Base-by-base conservation (phyloP, 106 monocot genomes). In the Dactylorhiza incarnata region DNA sequence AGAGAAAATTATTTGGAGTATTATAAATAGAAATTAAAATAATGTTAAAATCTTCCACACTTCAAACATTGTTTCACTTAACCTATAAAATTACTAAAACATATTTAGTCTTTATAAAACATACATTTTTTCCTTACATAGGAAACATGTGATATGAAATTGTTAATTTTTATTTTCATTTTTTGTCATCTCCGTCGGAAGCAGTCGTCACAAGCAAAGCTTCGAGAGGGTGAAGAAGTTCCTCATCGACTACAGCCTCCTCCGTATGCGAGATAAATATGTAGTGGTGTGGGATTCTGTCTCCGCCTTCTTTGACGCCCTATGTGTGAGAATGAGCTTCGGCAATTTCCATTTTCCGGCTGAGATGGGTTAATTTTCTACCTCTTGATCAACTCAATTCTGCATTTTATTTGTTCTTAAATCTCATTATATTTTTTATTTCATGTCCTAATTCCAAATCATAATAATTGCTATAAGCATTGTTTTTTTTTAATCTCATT, bases 141-240 rank as follows among this genome's bases (percentile, higher is more conserved):
- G 37, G 0, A 37, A 37, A 37, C 37, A 37, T 37, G 37, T 37
- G 37, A 37, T 37, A 37, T 0, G 37, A 37, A 37, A 37, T 37
- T 37, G 37, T 37, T 37, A 0, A 37, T 37, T 37, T 37, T 37
- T 37, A 37, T 37, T 37, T 37, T 37, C 37, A 37, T 37, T 2
- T 37, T 37, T 37, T 37, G 37, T 37, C 37, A 0, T 37, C 37
- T 44, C 37, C 6, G 11, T 71, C 24, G 15, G 23, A 5, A 7
- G 73, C 79, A 90, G 90, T 74, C 44, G 85, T 4, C 74, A 81
- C 6, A 51, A 19, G 7, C 65, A 72, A 67, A 81, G 51, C 76
- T 51, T 43, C 4, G 79, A 81, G 16, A 48, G 49, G 47, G 83
- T 87, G 83, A 87, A 86, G 85, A 73, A 78, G 68, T 87, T 91